Evolutionary conservation across 768 basidiomycete genomes (phyloP), one percentile per base, ranked within the genome.

Genomic region (Tylopilus sp.): DNA sequence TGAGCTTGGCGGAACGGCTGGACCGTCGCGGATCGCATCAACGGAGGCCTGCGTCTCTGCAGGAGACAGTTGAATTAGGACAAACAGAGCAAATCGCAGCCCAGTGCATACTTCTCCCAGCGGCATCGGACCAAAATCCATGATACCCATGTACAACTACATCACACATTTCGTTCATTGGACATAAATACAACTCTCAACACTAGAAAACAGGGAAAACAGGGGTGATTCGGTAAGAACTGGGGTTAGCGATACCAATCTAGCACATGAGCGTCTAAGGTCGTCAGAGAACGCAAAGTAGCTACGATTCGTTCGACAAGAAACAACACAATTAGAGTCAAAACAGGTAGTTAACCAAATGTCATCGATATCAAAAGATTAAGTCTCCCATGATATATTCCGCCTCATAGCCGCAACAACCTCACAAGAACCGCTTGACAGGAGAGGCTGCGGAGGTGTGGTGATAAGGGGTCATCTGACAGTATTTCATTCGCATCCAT

Each of bases 351-450:
- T 28, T 35, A 57, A 25, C 41, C 40, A 51, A 35, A 47, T 52
- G 40, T 47, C 26, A 47, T 45, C 47, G 56, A 55, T 58, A 57
- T 61, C 50, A 44, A 40, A 42, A 36, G n/a, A 36, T n/a, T n/a
- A 9, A n/a, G 36, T 36, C n/a, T 36, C 36, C 35, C 36, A 36
- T 6, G 44, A 47, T 54, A 61, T 48, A 52, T 44, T 46, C 36
- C 36, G 10, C 36, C 17, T 31, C 31, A n/a, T n/a, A 18, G 22
- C 11, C 22, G 38, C 28, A 33, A 30, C 23, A 35, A 31, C 31
- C 30, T 13, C 28, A 40, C 40, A 39, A 30, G 46, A 28, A 33
- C 31, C 20, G 22, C 38, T 52, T 23, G 20, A 15, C 40, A 18
- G 25, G 12, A 39, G 20, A 40, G 45, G 12, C 8, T 21, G 39